Evolutionary conservation across 2,329 filamentous ascomycete genomes (phyloP), one percentile per base, ranked within the genome.

Genomic region (Colletotrichum trifolii): DNA sequence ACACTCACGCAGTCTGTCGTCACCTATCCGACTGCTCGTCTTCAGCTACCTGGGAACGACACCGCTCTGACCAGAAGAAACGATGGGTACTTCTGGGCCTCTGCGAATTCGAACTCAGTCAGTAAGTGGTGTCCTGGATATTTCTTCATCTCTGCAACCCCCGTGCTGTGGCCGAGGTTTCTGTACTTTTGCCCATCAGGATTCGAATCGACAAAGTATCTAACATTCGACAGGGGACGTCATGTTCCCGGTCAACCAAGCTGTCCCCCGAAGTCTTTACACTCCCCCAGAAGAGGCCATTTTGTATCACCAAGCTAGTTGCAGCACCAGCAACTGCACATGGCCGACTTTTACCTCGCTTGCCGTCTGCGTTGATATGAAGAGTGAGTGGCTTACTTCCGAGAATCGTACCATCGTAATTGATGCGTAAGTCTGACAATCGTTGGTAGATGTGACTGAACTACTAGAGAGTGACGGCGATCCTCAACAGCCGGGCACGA

Each of bases 1-100:
- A 58, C 59, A 2, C 12, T 69, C 5, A 67, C 67, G 0, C 64
- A 68, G 39, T 68, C 61, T 0, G 62, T 56, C 12, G 55, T 69
- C 6, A 45, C 67, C 6, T 68, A 69, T 34, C 42, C 45, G 2
- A 49, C 36, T 6, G 57, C 34, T 6, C 43, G 8, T 8, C 33
- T 57, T 6, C 34, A 10, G 2, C 17, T 45, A 10, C 15, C 43
- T n/a, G 45, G 54, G 9, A 49, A 49, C 25, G 36, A 43, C 7
- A 49, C 17, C 3, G 36, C 46, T 5, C 38, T 58, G 1, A 58
- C 54, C 6, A 13, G 4, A 8, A 58, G 15, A 25, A 49, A 54
- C 12, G 2, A 3, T 33, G 12, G 33, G 11, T 56, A 42, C 15
- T 38, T 42, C 25, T 39, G 52, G 58, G 58, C n/a, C 6, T 39